Evolutionary conservation across 441 rosid species (phyloP).

Genomic region (Dalechampia spathulata): DNA sequence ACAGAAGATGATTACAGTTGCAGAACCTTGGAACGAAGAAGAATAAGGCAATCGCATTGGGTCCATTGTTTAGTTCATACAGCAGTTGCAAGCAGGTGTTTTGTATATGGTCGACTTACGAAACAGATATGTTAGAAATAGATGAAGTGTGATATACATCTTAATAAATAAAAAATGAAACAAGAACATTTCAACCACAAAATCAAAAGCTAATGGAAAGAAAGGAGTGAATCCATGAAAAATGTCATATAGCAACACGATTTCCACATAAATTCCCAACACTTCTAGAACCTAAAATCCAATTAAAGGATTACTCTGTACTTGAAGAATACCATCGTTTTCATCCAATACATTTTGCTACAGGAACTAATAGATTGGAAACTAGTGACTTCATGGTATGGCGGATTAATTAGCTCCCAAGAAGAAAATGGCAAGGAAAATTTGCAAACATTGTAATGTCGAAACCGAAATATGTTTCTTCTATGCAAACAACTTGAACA

Average conservation of each 20-base stretch:
- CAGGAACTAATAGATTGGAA: not conserved
- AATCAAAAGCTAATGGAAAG: too few species aligned
- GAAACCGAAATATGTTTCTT: not conserved
- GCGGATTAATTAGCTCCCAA: not conserved
- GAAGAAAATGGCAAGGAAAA: not conserved
- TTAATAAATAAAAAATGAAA: too few species aligned
- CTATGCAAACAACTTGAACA: not conserved
- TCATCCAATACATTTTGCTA: not conserved
- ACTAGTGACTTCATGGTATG: not conserved
- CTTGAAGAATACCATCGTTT: not conserved
- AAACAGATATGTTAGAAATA: too few species aligned
- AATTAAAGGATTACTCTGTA: not conserved
- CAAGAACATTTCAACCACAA: too few species aligned
- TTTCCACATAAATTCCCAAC: not conserved
- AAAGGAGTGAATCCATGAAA: too few species aligned
- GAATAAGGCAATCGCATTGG: too few species aligned
- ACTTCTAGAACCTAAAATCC: not conserved
- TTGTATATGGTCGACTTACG: not conserved
- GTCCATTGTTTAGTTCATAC: too few species aligned
- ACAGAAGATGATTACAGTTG: not conserved
- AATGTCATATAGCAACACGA: too few species aligned
- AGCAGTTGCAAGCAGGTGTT: not conserved
- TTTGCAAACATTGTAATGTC: not conserved
- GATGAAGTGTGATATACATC: too few species aligned
- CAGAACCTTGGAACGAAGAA: not conserved